phyloP scores from a whole-genome alignment of 1,284 basidiomycete species.

The Moesziomyces antarcticus region DNA sequence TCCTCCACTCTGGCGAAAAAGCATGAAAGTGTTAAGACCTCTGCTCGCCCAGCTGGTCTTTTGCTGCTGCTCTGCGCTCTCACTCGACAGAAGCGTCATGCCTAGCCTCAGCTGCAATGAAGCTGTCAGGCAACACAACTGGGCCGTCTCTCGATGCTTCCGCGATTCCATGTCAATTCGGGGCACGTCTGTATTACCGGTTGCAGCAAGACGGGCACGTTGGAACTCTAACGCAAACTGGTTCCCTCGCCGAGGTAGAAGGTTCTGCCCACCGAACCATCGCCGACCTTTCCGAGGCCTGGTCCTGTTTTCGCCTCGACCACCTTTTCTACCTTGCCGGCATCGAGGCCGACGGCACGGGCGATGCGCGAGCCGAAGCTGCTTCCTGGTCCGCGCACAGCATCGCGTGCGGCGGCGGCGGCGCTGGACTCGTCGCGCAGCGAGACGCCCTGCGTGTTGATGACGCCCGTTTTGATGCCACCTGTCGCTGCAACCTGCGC shows the following conservation, averaged over 20 bases:
- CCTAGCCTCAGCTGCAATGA: no score
- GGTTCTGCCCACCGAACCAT: slow-evolving; percentile 32
- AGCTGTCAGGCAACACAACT: no score
- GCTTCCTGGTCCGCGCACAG: slow-evolving; percentile 25
- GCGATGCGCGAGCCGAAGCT: slow-evolving; percentile 40
- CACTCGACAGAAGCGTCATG: no score
- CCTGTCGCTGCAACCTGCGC: slow-evolving; percentile 32
- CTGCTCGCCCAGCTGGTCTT: no score
- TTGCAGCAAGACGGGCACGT: background rate
- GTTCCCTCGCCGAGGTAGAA: slow-evolving; percentile 50
- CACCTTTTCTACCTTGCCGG: slow-evolving; percentile 30
- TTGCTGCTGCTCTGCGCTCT: no score
- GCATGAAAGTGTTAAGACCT: no score
- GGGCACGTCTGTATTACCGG: no score
- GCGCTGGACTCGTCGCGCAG: slow-evolving; percentile 24
- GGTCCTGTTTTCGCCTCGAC: slow-evolving; percentile 40
- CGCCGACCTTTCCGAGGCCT: slow-evolving; percentile 32
- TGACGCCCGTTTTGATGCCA: slow-evolving; percentile 40
- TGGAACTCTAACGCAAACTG: slow-evolving; percentile 27
- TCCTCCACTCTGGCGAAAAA: no score
- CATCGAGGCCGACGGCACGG: slow-evolving; percentile 26
- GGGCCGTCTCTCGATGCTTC: no score
- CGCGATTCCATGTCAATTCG: no score
- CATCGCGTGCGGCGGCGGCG: slow-evolving; percentile 6
- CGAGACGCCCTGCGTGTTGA: slow-evolving; percentile 46